Base-by-base conservation (phyloP, 805 yeast species). In the Allodekkera sacchari region DNA sequence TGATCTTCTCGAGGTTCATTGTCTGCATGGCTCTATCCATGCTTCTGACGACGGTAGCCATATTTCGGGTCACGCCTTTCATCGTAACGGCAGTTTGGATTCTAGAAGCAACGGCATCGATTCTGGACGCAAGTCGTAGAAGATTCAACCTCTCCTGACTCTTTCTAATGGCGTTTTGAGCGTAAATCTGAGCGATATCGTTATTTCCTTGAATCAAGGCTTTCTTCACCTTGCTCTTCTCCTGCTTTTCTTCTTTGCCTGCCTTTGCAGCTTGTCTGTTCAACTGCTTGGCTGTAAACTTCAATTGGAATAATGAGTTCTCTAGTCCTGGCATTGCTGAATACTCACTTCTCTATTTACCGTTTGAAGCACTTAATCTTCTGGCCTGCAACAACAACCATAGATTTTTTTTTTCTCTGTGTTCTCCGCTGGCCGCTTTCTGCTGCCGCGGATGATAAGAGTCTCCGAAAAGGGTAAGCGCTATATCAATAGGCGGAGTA, bases 61-160 rank as follows among this genome's bases (percentile, higher is more conserved):
- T 92, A 45, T 87, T 88, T 2, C 88, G 87, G 0, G 95, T 84
- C 8, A 92, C 96, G 30, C 83, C 76, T 43, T 95, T 71, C 99
- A 92, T 92, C 0, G 97, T 89, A 6, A 92, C 96, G 0, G 98
- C 98, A 0, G 99, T 92, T 48, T 89, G 96, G 3, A 92, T 95
- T 37, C 98, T 63, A 4, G 94, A 80, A 0, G 97, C 94, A 16
- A 92, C 98, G 0, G 97, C 89, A 58, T 92, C 99, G 14, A 92
- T 83, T 36, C 96, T 62, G 0, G 95, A 83, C 0, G 96, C 81
- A 36, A 92, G 63, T 43, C 89, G 68, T 32, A 92, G 61, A 33
- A 92, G 59, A 50, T 82, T 89, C 32, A 89, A 64, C 40, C 89
- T 64, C 55, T 92, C 99, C 47, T 82, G 83, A 28, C 82, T 69